These are phyloP conservation scores for Neospermospora avenae DNA, from an alignment of 2,329 filamentous ascomycete genomes.

Conservation along the genomic window DNA sequence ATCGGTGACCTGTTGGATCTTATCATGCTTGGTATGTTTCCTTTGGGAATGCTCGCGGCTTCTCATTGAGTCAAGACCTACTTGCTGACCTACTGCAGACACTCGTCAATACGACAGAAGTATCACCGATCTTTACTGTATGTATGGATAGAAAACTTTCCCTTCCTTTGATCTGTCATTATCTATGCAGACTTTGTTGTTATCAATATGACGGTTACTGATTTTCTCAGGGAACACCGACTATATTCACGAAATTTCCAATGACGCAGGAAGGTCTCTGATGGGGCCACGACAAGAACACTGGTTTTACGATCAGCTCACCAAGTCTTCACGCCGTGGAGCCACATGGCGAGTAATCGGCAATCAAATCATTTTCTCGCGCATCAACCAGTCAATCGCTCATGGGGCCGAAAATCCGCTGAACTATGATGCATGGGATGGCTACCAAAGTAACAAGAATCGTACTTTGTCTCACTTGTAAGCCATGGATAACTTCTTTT, in stretches of 20 bases:
- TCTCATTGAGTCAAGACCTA: neutral
- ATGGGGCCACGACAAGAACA: slow-evolving; percentile 72
- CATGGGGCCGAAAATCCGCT: slow-evolving; percentile 38
- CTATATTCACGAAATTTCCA: slow-evolving; percentile 59
- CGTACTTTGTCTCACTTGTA: slow-evolving; percentile 65
- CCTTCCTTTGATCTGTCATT: neutral
- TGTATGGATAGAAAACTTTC: neutral
- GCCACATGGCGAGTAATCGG: slow-evolving; percentile 70
- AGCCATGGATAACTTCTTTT: neutral
- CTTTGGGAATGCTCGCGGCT: neutral
- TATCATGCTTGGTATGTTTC: slow-evolving; percentile 59
- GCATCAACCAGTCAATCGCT: slow-evolving; percentile 40
- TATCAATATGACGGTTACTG: neutral
- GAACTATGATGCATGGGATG: slow-evolving; percentile 48
- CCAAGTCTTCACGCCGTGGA: slow-evolving; percentile 57
- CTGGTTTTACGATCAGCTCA: slow-evolving; percentile 66
- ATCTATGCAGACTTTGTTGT: neutral
- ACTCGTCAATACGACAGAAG: slow-evolving; percentile 64
- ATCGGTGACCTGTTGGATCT: slow-evolving; percentile 65
- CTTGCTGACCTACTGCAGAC: neutral
- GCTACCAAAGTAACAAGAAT: slow-evolving; percentile 57
- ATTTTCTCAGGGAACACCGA: slow-evolving; percentile 48
- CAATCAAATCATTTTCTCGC: slow-evolving; percentile 66
- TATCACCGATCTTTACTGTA: slow-evolving; percentile 53
- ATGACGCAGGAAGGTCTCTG: slow-evolving; percentile 64